Percentiles rank a stretch among this genome's conserved stretches.
Evolutionary conservation across 352 stramenopile species (phyloP).

Genomic region (Albugo candida): DNA sequence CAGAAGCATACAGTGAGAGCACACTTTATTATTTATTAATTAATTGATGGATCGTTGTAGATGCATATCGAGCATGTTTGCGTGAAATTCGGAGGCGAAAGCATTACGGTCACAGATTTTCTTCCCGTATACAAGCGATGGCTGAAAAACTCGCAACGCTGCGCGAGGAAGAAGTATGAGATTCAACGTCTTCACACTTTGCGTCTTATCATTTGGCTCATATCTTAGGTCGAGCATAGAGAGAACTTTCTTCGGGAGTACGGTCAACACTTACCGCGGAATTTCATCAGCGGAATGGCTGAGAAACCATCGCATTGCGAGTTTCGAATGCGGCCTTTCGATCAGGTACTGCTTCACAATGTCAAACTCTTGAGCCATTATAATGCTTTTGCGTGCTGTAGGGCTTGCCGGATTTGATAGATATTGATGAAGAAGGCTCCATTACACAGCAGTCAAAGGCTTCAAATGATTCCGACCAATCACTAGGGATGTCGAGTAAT

Average conservation of each 20-base stretch:
- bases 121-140: slow-evolving; percentile 68
- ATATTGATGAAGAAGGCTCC: slow-evolving; percentile 18
- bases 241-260: slow-evolving; percentile 55
- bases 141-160: slow-evolving; percentile 65
- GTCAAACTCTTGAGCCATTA: background rate
- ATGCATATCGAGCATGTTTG: slow-evolving; percentile 60
- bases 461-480: background rate
- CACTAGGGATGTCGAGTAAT: too few species aligned
- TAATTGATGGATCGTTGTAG: slow-evolving; percentile 3
- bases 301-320: slow-evolving; percentile 79
- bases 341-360: slow-evolving; percentile 20
- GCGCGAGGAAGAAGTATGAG: slow-evolving; percentile 48
- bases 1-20: background rate
- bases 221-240: slow-evolving; percentile 31
- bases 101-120: slow-evolving; percentile 53
- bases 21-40: background rate
- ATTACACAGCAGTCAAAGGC: background rate
- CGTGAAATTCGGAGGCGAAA: slow-evolving; percentile 57
- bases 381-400: slow-evolving; percentile 4
- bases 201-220: background rate
- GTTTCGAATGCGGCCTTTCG: slow-evolving; percentile 73
- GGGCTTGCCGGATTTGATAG: slow-evolving; percentile 22
- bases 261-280: slow-evolving; percentile 61
- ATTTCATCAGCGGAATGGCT: slow-evolving; percentile 59
- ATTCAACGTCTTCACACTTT: slow-evolving; percentile 1